Percentiles rank a stretch among this genome's conserved stretches.
Evolutionary conservation across 2,329 filamentous ascomycete genomes (phyloP).

Genomic region (Xylariaceae sp.): DNA sequence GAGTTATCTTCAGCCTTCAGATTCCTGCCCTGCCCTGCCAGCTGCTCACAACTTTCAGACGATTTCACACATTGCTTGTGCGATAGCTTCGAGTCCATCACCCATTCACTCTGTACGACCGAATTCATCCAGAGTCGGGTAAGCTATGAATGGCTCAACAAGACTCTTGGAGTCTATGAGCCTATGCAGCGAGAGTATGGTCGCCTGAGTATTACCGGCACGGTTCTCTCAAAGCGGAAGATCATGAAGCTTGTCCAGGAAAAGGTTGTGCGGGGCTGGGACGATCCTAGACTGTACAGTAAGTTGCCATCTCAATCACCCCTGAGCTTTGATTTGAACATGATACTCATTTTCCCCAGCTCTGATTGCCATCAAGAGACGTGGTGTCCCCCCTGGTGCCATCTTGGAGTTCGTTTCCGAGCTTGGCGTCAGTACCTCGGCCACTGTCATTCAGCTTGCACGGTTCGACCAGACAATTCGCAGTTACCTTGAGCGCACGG

Average conservation of each 20-base stretch:
- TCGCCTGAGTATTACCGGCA: conserved; percentile 62
- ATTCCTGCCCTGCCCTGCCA: neutral
- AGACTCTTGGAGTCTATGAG: conserved; percentile 61
- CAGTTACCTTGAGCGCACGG: conserved; percentile 78
- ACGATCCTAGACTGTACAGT: conserved; percentile 80
- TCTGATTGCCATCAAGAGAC: conserved; percentile 71
- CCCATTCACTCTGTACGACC: conserved; percentile 86
- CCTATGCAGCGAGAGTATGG: conserved; percentile 89
- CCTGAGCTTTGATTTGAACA: too few species aligned
- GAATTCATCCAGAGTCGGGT: conserved; percentile 81
- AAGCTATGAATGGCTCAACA: conserved; percentile 87
- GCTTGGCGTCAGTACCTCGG: conserved; percentile 79
- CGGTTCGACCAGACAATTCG: conserved; percentile 84
- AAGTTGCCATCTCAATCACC: conserved; percentile 2
- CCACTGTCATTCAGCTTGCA: conserved; percentile 68
- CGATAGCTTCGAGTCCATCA: conserved; percentile 87
- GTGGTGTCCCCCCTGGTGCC: conserved; percentile 81
- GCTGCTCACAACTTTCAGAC: too few species aligned
- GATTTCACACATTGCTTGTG: conserved; percentile 88
- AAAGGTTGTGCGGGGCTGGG: conserved; percentile 77
- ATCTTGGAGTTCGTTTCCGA: conserved; percentile 87
- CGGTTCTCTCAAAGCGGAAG: conserved; percentile 79
- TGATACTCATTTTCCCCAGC: too few species aligned
- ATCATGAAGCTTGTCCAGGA: conserved; percentile 72
- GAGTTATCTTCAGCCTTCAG: neutral